Evolutionary conservation across 495 filamentous ascomycete species (phyloP).

Genomic region (Xylaria scruposa): DNA sequence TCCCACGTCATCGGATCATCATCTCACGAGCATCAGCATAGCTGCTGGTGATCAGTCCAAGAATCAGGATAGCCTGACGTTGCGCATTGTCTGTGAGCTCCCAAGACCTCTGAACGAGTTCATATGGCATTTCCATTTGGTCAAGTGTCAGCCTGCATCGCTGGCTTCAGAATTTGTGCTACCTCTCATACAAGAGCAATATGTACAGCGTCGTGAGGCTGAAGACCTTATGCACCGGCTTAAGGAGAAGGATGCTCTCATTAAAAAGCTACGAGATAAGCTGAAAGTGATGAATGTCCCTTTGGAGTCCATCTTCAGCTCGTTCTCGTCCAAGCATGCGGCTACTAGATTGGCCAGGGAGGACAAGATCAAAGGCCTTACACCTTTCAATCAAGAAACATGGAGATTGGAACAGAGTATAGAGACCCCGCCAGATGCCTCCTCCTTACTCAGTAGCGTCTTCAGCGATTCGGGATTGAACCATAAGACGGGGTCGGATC

Average conservation of each 20-base stretch:
- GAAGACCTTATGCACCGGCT: constrained; percentile 63
- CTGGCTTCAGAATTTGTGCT: constrained; percentile 69
- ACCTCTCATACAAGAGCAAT: constrained; percentile 69
- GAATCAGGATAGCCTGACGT: constrained; percentile 50
- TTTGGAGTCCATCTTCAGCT: constrained; percentile 72
- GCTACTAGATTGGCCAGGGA: constrained; percentile 53
- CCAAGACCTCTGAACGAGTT: constrained; percentile 73
- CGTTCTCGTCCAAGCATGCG: constrained; percentile 60
- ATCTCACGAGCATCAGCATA: constrained; percentile 46
- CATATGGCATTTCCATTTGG: constrained; percentile 69
- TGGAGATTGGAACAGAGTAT: constrained; percentile 52
- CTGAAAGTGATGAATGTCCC: constrained; percentile 73
- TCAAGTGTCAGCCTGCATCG: constrained; percentile 57
- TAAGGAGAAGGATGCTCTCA: constrained; percentile 79
- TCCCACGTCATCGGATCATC: constrained; percentile 43
- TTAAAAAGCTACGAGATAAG: constrained; percentile 77
- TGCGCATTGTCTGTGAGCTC: constrained; percentile 66
- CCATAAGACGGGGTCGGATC: constrained; percentile 31
- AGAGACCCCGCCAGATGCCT: constrained; percentile 43
- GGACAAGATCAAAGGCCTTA: constrained; percentile 61
- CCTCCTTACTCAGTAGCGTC: constrained; percentile 43
- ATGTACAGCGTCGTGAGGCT: constrained; percentile 56
- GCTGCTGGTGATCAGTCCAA: constrained; percentile 34
- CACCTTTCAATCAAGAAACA: constrained; percentile 54
- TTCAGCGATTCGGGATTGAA: constrained; percentile 44